phyloP scores from a whole-genome alignment of 495 filamentous ascomycete genomes.

The Trichocladium antarcticum region DNA sequence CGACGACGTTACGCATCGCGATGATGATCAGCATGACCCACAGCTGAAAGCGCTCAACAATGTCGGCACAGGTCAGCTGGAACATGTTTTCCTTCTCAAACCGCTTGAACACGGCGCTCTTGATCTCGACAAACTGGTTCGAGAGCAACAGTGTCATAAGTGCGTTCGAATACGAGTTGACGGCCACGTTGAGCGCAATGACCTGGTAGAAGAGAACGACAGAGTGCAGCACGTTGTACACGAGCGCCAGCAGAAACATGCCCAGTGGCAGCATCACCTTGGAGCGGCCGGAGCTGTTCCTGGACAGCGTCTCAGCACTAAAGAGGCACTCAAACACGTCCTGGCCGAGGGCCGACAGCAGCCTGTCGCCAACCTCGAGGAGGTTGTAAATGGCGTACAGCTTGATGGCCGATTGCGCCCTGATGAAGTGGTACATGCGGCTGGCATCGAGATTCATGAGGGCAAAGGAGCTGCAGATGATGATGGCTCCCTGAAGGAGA shows the following conservation, averaged over 20 bases:
- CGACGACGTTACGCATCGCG: slow-evolving; percentile 86
- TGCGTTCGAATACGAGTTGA: slow-evolving; percentile 97
- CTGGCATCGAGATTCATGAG: slow-evolving; percentile 92
- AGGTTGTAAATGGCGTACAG: slow-evolving; percentile 98
- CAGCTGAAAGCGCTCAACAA: slow-evolving; percentile 94
- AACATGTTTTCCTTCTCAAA: slow-evolving; percentile 97
- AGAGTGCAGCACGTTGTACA: slow-evolving; percentile 79
- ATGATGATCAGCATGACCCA: slow-evolving; percentile 97
- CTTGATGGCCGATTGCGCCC: slow-evolving; percentile 93
- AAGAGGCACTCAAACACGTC: slow-evolving; percentile 95
- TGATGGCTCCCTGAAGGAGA: slow-evolving; percentile 76
- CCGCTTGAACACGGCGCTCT: slow-evolving; percentile 91
- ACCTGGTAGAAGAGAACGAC: slow-evolving; percentile 91
- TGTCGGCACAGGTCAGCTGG: slow-evolving; percentile 88
- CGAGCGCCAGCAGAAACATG: slow-evolving; percentile 77
- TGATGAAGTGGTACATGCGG: slow-evolving; percentile 96
- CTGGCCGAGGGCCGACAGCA: slow-evolving; percentile 84
- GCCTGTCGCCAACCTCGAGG: slow-evolving; percentile 75
- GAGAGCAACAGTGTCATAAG: slow-evolving; percentile 82
- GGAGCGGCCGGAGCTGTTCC: slow-evolving; percentile 76
- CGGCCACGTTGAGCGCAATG: slow-evolving; percentile 92
- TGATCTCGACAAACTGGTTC: slow-evolving; percentile 98
- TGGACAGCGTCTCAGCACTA: slow-evolving; percentile 80
- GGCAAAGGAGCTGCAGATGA: slow-evolving; percentile 69
- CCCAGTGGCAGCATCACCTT: slow-evolving; percentile 85